phyloP scores from a whole-genome alignment of 2,329 filamentous ascomycete species.

The Arthrinium puccinioides region DNA sequence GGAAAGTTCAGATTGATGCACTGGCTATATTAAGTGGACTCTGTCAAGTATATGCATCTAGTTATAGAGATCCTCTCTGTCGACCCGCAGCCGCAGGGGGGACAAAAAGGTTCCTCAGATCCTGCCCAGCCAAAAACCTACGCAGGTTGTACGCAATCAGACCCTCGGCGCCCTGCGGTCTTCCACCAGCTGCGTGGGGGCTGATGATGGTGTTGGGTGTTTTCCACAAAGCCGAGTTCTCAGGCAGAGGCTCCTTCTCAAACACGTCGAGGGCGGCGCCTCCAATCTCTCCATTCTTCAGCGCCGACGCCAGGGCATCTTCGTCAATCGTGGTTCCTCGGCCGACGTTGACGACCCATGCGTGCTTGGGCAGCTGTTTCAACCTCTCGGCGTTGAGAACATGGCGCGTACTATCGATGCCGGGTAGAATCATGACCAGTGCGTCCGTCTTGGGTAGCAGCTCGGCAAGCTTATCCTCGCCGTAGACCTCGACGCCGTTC shows the following conservation, averaged over 20 bases:
- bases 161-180: constrained; percentile 52
- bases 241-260: constrained; percentile 26
- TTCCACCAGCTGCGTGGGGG: constrained; percentile 51
- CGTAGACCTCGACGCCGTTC: constrained; percentile 49
- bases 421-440: constrained; percentile 61
- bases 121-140: constrained; percentile 50
- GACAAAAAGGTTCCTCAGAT: constrained; percentile 46
- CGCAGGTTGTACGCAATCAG: constrained; percentile 56
- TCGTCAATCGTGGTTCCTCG: constrained; percentile 42
- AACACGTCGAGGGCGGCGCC: constrained; percentile 45
- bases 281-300: constrained; percentile 34
- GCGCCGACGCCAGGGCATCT: constrained; percentile 37
- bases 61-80: no score
- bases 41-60: no score
- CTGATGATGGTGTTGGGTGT: constrained; percentile 45
- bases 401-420: constrained; percentile 46
- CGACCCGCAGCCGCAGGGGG: no score
- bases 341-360: constrained; percentile 47
- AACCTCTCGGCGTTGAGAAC: constrained; percentile 48
- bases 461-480: constrained; percentile 44
- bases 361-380: constrained; percentile 46
- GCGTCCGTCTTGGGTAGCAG: constrained; percentile 53
- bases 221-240: constrained; percentile 38
- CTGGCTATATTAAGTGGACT: no score
- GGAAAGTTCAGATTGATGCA: no score